Evolutionary conservation across 768 basidiomycete genomes (phyloP).

Genomic region (Lactifluus hygrophoroides): DNA sequence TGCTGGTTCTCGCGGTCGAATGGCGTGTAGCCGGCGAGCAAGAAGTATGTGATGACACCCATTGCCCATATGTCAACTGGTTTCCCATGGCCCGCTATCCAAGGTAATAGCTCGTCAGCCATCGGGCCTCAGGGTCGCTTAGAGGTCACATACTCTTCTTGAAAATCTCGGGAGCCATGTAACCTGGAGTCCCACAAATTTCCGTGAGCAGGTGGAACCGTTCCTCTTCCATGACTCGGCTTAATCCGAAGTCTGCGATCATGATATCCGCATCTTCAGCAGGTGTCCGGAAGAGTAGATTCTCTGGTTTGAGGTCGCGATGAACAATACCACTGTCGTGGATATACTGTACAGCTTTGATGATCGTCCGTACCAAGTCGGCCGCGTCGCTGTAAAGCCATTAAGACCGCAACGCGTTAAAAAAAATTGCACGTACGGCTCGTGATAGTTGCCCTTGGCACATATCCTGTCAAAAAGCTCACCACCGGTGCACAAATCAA

Average conservation of each 20-base stretch:
- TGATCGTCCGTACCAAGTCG: slow-evolving; percentile 76
- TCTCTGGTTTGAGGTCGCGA: slow-evolving; percentile 95
- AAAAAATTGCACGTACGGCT: slow-evolving; percentile 51
- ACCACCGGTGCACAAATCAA: slow-evolving; percentile 94
- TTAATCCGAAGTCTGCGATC: slow-evolving; percentile 95
- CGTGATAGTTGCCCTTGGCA: slow-evolving; percentile 93
- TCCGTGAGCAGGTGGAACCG: slow-evolving; percentile 85
- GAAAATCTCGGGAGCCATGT: slow-evolving; percentile 97
- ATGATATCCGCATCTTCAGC: slow-evolving; percentile 91
- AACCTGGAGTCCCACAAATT: slow-evolving; percentile 92
- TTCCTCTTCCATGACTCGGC: slow-evolving; percentile 84
- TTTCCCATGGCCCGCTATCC: slow-evolving; percentile 78
- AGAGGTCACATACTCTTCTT: slow-evolving; percentile 58
- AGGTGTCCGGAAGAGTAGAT: slow-evolving; percentile 85
- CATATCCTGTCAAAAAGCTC: slow-evolving; percentile 99
- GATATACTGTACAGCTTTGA: slow-evolving; percentile 83
- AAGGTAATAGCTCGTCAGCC: slow-evolving; percentile 1
- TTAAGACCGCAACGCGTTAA: slow-evolving; percentile 25
- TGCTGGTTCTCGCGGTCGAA: slow-evolving; percentile 88
- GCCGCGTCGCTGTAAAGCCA: slow-evolving; percentile 66
- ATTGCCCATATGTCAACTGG: slow-evolving; percentile 97
- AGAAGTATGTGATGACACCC: slow-evolving; percentile 97
- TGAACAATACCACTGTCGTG: slow-evolving; percentile 92
- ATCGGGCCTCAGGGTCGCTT: background rate
- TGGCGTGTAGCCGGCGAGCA: slow-evolving; percentile 90